Conservation (phyloP, 768 basidiomycete genomes). For the Tricholoma terreum region DNA sequence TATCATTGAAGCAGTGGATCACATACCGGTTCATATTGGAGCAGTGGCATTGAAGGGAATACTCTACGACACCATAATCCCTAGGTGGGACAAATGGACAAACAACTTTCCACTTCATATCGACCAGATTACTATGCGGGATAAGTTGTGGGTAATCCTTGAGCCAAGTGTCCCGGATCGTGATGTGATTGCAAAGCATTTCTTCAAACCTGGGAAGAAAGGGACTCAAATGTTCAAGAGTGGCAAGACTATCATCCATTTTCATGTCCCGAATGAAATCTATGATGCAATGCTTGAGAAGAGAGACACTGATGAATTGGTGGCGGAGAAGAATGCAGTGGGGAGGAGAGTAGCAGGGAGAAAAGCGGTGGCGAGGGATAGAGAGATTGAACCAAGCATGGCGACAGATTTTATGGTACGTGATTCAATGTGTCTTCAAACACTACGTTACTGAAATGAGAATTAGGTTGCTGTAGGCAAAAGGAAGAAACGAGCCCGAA, state of each 20-base stretch:
- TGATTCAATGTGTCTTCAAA: not conserved
- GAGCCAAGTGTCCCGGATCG: not conserved
- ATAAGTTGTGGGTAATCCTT: not conserved
- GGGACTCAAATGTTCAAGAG: not conserved
- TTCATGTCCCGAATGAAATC: not conserved
- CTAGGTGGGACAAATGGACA: not conserved
- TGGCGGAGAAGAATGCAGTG: not conserved
- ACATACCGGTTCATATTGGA: conserved; percentile 1
- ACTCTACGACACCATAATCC: not conserved
- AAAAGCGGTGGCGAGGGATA: not conserved
- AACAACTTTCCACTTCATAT: not conserved
- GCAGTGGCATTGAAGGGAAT: not conserved
- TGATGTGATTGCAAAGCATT: not conserved
- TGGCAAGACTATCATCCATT: not conserved
- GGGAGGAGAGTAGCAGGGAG: not conserved
- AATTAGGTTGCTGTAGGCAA: not conserved
- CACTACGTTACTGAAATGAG: not conserved
- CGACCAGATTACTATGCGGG: not conserved
- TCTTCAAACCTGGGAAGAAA: not conserved
- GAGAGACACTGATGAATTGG: not conserved
- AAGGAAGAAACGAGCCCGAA: not conserved
- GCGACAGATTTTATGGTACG: not conserved
- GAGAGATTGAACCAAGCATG: not conserved
- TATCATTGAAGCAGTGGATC: not conserved
- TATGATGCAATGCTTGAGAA: not conserved